These are phyloP conservation scores for Lachnum nothofagi DNA, from an alignment of 2,329 filamentous ascomycete species.

Conservation along the genomic window DNA sequence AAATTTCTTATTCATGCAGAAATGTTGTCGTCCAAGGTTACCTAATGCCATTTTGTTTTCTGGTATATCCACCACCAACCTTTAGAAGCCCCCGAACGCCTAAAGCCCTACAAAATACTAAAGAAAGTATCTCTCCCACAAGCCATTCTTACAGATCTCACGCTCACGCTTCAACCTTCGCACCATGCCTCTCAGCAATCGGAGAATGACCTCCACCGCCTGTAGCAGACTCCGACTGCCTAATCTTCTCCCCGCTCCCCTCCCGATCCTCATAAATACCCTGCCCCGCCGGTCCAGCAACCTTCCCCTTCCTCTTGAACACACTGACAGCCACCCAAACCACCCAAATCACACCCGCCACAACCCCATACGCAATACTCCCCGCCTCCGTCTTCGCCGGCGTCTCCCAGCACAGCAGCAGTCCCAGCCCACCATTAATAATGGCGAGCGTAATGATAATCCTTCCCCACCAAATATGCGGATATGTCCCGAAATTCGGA, in stretches of 20 bases:
- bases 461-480: conserved; percentile 58
- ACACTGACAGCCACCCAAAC: conserved; percentile 39
- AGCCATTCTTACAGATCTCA: too few species aligned
- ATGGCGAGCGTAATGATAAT: conserved; percentile 53
- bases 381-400: conserved; percentile 29
- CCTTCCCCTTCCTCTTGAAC: conserved; percentile 13
- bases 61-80: too few species aligned
- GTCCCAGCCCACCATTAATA: conserved; percentile 59
- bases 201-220: too few species aligned
- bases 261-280: background rate
- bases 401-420: conserved; percentile 42
- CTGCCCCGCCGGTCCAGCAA: conserved; percentile 4
- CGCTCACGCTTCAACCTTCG: too few species aligned
- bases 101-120: too few species aligned
- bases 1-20: too few species aligned
- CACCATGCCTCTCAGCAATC: too few species aligned
- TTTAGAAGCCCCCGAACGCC: too few species aligned
- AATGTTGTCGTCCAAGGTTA: too few species aligned
- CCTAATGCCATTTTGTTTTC: too few species aligned
- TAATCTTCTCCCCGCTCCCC: conserved; percentile 1
- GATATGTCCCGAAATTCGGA: conserved; percentile 46
- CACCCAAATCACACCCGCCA: conserved; percentile 47
- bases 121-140: too few species aligned
- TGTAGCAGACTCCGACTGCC: background rate
- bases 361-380: conserved; percentile 50